Base-by-base conservation (phyloP, 139 green algal genomes). In the Astrephomene gubernaculifera region DNA sequence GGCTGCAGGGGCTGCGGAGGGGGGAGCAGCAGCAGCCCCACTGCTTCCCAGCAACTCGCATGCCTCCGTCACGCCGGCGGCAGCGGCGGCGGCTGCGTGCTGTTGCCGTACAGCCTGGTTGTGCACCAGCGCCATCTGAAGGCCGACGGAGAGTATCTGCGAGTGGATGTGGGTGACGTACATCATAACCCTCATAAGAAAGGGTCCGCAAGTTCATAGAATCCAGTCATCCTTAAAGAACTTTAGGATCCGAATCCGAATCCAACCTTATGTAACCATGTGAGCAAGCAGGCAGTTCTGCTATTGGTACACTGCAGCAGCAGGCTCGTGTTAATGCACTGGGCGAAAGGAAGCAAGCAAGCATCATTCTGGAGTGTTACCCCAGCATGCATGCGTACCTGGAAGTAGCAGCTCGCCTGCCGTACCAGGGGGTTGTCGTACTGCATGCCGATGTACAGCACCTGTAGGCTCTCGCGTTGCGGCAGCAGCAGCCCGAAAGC, bases 401-500 rank as follows among this genome's bases (percentile, higher is more conserved):
- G 78, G 31, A 84, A 84, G 43, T 64, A 70, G 38, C 60, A 41
- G 78, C 49, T 63, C 4, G 63, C 65, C 21, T 74, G 43, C 61
- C 78, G 78, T 53, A 74, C 78, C 1, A 84, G 63, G 1, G 43
- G 63, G 43, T 38, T 75, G 43, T 75, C 78, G 78, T 84, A 84
- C 63, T 49, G 6, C n/a, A 67, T 9, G 3, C 78, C 78, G 1
- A 36, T 53, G 63, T 84, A 84, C 78, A 84, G 78, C 78, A 84
- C 57, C 78, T 84, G 78, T 4, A 74, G 63, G 61, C 43, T 39
- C 0, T 84, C 63, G 25, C 61, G n/a, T 21, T 84, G 78, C 61
- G 78, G 78, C 78, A 84, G 78, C 44, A 74, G 43, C 54, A 75
- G 7, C 25, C 63, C 78, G 43, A 75, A 84, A 5, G 78, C 78